These are phyloP conservation scores for Kockiozyma suomiensis DNA, from an alignment of 805 yeast genomes.

Conservation along the genomic window DNA sequence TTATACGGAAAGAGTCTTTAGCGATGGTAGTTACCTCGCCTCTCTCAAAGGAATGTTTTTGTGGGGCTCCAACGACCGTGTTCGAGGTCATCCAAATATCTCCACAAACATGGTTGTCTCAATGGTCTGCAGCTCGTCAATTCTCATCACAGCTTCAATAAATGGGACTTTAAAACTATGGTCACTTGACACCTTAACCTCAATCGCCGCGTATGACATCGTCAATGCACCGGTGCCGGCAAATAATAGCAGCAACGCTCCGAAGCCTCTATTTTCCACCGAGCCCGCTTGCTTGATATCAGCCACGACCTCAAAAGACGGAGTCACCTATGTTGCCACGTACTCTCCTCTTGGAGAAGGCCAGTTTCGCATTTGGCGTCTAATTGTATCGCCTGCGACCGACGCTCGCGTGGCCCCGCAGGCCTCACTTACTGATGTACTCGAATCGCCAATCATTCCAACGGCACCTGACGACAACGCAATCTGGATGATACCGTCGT, in stretches of 20 bases:
- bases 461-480: slow-evolving; percentile 44
- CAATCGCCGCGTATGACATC: slow-evolving; percentile 38
- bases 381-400: slow-evolving; percentile 29
- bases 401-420: slow-evolving; percentile 24
- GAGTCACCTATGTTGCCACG: slow-evolving; percentile 40
- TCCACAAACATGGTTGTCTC: slow-evolving; percentile 46
- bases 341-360: slow-evolving; percentile 52
- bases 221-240: not conserved
- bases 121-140: slow-evolving; percentile 39
- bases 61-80: slow-evolving; percentile 42
- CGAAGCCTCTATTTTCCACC: slow-evolving; percentile 41
- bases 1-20: slow-evolving; percentile 48
- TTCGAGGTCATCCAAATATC: slow-evolving; percentile 50
- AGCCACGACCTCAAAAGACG: slow-evolving; percentile 18
- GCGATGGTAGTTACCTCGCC: slow-evolving; percentile 52
- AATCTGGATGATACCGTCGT: slow-evolving; percentile 56
- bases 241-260: not conserved
- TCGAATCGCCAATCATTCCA: slow-evolving; percentile 39
- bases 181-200: slow-evolving; percentile 49
- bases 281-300: slow-evolving; percentile 42
- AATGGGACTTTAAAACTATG: slow-evolving; percentile 61
- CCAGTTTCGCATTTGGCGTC: slow-evolving; percentile 47
- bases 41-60: slow-evolving; percentile 41
- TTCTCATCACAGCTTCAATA: slow-evolving; percentile 55
- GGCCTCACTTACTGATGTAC: slow-evolving; percentile 40